A percentile compares a stretch with the other conserved stretches of the same genome.
Conservation (phyloP, 2,329 filamentous ascomycete genomes). For the Pseudocercospora fuligena region DNA sequence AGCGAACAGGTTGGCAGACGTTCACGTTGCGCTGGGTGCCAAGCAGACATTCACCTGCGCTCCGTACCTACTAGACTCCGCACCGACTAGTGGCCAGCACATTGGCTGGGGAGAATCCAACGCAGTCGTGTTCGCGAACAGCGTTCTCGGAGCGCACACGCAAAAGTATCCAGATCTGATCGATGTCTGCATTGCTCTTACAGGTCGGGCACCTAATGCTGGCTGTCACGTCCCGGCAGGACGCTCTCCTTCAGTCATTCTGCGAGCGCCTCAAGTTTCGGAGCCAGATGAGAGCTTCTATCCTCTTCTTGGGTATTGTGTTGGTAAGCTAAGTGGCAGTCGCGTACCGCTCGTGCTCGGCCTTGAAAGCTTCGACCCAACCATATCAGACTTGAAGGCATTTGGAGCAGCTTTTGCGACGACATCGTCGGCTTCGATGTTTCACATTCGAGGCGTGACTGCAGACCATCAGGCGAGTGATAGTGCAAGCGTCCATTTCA, state of each 20-base stretch:
- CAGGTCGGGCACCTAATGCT: conserved; percentile 44
- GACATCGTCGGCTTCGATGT: conserved; percentile 50
- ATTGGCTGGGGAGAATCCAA: conserved; percentile 54
- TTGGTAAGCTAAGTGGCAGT: conserved; percentile 40
- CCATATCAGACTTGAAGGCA: conserved; percentile 46
- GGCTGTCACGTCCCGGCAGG: conserved; percentile 38
- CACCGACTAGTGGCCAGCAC: conserved; percentile 45
- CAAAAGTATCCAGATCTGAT: conserved; percentile 55
- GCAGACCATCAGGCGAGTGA: conserved; percentile 41
- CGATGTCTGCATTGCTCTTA: conserved; percentile 51
- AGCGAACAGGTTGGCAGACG: conserved; percentile 43
- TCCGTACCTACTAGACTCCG: conserved; percentile 48
- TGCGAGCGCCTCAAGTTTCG: conserved; percentile 14
- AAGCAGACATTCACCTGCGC: conserved; percentile 51
- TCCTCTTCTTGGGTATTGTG: conserved; percentile 47
- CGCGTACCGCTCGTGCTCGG: conserved; percentile 46
- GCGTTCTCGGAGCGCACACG: conserved; percentile 51
- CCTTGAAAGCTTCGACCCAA: conserved; percentile 37
- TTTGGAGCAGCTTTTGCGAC: conserved; percentile 54
- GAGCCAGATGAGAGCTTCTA: conserved; percentile 45
- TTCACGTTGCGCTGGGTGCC: conserved; percentile 50
- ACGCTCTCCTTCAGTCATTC: conserved; percentile 23
- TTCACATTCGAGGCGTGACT: conserved; percentile 49
- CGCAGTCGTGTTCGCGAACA: conserved; percentile 54
- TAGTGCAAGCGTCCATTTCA: conserved; percentile 5